Percentiles rank a stretch among this genome's conserved stretches.
Evolutionary conservation across 441 rosid genomes (phyloP).

Genomic region (Populus hybrid): DNA sequence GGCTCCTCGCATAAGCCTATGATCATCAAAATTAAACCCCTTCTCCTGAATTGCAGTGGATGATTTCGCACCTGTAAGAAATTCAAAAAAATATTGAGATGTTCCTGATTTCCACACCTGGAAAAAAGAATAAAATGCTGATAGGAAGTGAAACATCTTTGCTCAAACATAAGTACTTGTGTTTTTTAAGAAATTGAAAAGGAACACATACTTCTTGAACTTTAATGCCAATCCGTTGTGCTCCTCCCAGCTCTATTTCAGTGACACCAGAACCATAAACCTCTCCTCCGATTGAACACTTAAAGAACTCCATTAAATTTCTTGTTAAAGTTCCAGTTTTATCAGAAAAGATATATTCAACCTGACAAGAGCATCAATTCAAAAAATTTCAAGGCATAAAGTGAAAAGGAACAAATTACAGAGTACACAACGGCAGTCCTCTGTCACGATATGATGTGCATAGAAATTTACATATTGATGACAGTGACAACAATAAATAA

Average conservation of each 20-base stretch:
- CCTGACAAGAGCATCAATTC: slow-evolving; percentile 49
- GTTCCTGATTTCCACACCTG: slow-evolving; percentile 10
- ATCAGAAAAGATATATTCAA: slow-evolving; percentile 97
- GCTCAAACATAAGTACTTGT: not conserved
- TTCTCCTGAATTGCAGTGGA: slow-evolving; percentile 58
- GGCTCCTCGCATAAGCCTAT: slow-evolving; percentile 78
- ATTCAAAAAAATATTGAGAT: slow-evolving; percentile 7
- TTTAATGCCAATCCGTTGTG: slow-evolving; percentile 66
- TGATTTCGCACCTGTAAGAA: slow-evolving; percentile 48
- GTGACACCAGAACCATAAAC: slow-evolving; percentile 92
- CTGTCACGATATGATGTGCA: not conserved
- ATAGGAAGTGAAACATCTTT: slow-evolving; percentile 7
- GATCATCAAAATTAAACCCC: slow-evolving; percentile 98
- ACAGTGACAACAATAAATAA: not conserved
- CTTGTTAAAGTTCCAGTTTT: slow-evolving; percentile 99
- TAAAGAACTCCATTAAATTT: slow-evolving; percentile 99
- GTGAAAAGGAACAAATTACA: not conserved
- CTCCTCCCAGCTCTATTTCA: slow-evolving; percentile 89
- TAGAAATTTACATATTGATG: not conserved
- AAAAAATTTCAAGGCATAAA: not conserved
- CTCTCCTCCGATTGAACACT: slow-evolving; percentile 98
- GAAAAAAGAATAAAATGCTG: not conserved
- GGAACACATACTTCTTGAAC: slow-evolving; percentile 57
- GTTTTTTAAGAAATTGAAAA: slow-evolving; percentile 5
- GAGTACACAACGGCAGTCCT: not conserved